These are phyloP conservation scores for Aspergillus transmontanensis DNA, from an alignment of 2,329 filamentous ascomycete genomes.

Conservation along the genomic window DNA sequence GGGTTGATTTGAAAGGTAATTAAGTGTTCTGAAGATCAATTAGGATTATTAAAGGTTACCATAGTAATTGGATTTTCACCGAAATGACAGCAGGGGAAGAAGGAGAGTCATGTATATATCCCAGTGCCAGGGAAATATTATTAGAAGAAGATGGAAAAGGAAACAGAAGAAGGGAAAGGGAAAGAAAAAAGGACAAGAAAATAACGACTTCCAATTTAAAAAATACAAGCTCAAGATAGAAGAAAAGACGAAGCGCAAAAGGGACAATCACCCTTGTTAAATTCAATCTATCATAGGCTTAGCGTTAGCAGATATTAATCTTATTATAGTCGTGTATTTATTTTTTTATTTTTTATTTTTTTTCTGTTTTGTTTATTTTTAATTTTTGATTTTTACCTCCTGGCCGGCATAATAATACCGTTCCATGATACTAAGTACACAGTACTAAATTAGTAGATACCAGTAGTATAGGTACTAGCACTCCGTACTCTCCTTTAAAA, in stretches of 20 bases:
- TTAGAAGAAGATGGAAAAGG: slow-evolving; percentile 2
- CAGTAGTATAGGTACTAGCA: too few species aligned
- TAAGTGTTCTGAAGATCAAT: not conserved
- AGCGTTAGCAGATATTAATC: not conserved
- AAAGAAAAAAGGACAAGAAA: slow-evolving; percentile 1
- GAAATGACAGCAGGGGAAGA: not conserved
- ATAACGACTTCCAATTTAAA: not conserved
- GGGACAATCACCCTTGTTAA: not conserved
- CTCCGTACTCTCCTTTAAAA: not conserved
- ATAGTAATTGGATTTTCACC: not conserved
- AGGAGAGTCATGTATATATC: slow-evolving; percentile 7
- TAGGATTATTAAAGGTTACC: not conserved
- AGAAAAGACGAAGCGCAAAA: not conserved
- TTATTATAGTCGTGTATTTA: not conserved
- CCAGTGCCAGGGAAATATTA: slow-evolving; percentile 5
- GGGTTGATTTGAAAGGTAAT: not conserved
- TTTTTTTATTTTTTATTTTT: not conserved
- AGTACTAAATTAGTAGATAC: not conserved
- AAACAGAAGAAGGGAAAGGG: slow-evolving; percentile 2
- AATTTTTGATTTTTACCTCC: not conserved
- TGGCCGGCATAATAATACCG: not conserved
- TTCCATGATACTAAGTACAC: not conserved
- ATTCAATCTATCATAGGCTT: not conserved
- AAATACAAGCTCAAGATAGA: slow-evolving; percentile 5
- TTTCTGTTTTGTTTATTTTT: not conserved